Evolutionary conservation across 148 eudicot species (phyloP).

Genomic region (Vaccinium corymbosum): DNA sequence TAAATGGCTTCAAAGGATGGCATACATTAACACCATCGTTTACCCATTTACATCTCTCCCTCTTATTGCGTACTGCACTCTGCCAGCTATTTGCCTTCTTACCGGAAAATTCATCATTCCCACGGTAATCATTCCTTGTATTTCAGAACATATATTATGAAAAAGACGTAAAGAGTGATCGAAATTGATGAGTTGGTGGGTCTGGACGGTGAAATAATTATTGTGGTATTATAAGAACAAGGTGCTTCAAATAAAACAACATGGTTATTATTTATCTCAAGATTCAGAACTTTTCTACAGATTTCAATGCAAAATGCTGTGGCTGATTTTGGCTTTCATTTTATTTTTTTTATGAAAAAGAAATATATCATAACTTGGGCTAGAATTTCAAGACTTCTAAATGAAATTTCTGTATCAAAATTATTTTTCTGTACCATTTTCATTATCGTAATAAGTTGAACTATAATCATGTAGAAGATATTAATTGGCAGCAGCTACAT

Average conservation of each 20-base stretch:
- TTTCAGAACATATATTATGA: neutral
- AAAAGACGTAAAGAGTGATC: neutral
- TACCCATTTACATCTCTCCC: slow-evolving; percentile 97
- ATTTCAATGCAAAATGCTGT: neutral
- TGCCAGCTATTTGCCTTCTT: slow-evolving; percentile 94
- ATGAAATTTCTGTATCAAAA: neutral
- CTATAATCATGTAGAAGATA: neutral
- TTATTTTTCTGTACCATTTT: slow-evolving; percentile 1
- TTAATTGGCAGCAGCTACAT: neutral
- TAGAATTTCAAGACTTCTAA: neutral
- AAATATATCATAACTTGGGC: neutral
- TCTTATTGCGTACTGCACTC: slow-evolving; percentile 75
- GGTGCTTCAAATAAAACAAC: neutral
- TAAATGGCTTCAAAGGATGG: slow-evolving; percentile 90
- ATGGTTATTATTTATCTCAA: neutral
- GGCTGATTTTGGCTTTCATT: no score
- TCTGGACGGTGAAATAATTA: neutral
- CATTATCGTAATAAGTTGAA: neutral
- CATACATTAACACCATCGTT: slow-evolving; percentile 91
- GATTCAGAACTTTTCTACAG: neutral
- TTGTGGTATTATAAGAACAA: neutral
- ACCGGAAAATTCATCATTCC: slow-evolving; percentile 99
- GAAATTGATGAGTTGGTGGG: neutral
- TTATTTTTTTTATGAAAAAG: no score
- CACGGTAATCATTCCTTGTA: slow-evolving; percentile 49